These are phyloP conservation scores for Stentor coeruleus DNA, from an alignment of 73 alveolate species.

Conservation along the genomic window DNA sequence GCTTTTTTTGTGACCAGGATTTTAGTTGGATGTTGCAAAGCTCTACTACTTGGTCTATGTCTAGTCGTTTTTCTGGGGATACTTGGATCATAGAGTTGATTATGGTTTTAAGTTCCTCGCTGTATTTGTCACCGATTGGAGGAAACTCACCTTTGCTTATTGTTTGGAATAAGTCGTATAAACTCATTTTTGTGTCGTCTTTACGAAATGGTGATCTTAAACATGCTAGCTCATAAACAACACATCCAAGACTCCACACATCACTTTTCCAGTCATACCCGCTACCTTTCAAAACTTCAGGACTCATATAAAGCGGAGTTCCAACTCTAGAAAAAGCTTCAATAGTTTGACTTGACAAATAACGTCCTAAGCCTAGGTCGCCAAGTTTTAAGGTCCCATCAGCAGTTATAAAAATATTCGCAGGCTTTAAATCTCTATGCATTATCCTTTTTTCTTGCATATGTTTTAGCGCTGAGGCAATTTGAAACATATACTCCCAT, in stretches of 20 bases:
- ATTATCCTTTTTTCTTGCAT: slow-evolving; percentile 92
- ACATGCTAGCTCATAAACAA: slow-evolving; percentile 82
- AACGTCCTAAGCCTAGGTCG: slow-evolving; percentile 93
- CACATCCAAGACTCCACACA: slow-evolving; percentile 96
- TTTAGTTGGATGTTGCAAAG: slow-evolving; percentile 47
- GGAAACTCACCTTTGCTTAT: slow-evolving; percentile 71
- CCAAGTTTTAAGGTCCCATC: slow-evolving; percentile 93
- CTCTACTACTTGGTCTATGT: slow-evolving; percentile 46
- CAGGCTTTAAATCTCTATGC: slow-evolving; percentile 98
- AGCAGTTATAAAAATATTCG: slow-evolving; percentile 89
- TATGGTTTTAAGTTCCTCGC: slow-evolving; percentile 60
- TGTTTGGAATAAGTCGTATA: slow-evolving; percentile 53
- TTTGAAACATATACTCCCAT: slow-evolving; percentile 83
- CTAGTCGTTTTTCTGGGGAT: slow-evolving; percentile 88
- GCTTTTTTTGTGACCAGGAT: slow-evolving; percentile 45
- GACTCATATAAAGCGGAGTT: slow-evolving; percentile 87
- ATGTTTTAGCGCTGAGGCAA: slow-evolving; percentile 87
- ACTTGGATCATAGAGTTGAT: slow-evolving; percentile 80
- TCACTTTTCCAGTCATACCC: slow-evolving; percentile 98
- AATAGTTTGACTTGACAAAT: slow-evolving; percentile 85
- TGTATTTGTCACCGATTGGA: slow-evolving; percentile 55
- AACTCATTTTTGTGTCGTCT: slow-evolving; percentile 50
- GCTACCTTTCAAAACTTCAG: slow-evolving; percentile 73
- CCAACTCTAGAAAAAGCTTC: slow-evolving; percentile 96
- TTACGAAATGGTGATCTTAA: slow-evolving; percentile 50